Conservation (phyloP, 306 rosid genomes). For the Glycine tomentella region DNA sequence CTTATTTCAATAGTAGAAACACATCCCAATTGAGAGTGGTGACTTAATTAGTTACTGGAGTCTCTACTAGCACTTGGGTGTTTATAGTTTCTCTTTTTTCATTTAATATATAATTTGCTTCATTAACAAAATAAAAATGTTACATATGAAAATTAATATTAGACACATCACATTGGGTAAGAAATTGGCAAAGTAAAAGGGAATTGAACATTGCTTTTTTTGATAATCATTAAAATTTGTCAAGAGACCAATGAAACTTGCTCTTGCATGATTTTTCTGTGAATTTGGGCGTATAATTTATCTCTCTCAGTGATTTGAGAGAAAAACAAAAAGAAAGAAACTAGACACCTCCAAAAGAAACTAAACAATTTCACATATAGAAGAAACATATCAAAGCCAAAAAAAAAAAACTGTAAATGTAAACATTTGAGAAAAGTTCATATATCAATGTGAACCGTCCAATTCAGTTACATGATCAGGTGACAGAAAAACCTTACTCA, state of each 20-base stretch:
- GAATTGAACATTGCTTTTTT: constrained; percentile 24
- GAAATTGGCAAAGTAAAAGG: not conserved
- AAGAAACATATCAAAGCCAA: constrained; percentile 31
- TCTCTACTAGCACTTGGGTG: not conserved
- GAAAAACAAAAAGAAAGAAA: not conserved
- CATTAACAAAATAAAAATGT: not conserved
- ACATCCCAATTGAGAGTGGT: constrained; percentile 17
- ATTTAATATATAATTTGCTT: not conserved
- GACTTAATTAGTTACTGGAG: not conserved
- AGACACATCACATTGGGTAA: not conserved
- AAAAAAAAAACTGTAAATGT: not conserved
- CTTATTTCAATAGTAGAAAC: not conserved
- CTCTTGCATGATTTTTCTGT: no score
- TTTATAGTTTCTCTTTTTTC: not conserved
- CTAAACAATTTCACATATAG: constrained; percentile 19
- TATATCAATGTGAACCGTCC: constrained; percentile 43
- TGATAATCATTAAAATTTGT: not conserved
- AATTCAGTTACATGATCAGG: constrained; percentile 48
- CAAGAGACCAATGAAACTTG: not conserved
- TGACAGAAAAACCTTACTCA: constrained; percentile 69
- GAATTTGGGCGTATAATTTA: no score
- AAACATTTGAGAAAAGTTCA: not conserved
- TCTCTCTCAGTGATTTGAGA: no score
- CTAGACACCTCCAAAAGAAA: constrained; percentile 1
- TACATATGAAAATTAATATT: not conserved